phyloP scores from a whole-genome alignment of 2,329 filamentous ascomycete species.

The Curvularia eragrostidis region DNA sequence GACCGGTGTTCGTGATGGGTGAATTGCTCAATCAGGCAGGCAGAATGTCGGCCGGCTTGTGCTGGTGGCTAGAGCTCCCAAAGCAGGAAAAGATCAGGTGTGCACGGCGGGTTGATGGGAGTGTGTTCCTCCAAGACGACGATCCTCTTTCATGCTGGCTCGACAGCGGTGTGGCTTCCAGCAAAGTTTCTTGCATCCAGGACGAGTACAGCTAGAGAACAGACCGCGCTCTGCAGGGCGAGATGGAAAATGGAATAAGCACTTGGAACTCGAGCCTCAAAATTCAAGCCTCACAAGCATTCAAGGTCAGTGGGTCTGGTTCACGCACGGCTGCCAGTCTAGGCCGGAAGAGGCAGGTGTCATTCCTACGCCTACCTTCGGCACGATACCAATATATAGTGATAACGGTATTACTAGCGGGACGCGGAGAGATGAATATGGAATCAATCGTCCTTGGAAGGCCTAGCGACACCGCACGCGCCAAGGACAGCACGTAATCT shows the following conservation, averaged over 20 bases:
- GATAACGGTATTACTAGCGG: too few relatives aligned
- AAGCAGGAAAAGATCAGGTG: background rate
- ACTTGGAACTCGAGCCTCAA: background rate
- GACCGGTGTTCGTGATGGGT: too few relatives aligned
- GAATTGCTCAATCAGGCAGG: background rate
- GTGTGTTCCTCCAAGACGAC: background rate
- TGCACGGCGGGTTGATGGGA: background rate
- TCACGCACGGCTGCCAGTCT: background rate
- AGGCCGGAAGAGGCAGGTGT: background rate
- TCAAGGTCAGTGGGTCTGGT: too few relatives aligned
- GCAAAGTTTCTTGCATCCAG: too few relatives aligned
- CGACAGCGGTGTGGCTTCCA: too few relatives aligned
- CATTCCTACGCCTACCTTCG: background rate
- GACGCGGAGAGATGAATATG: too few relatives aligned
- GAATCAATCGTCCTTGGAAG: too few relatives aligned
- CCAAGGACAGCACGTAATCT: too few relatives aligned
- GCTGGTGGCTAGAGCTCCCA: background rate
- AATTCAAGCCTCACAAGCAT: background rate
- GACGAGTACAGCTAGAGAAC: too few relatives aligned
- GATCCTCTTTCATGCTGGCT: background rate
- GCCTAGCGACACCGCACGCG: too few relatives aligned
- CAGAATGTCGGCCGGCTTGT: background rate
- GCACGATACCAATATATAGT: too few relatives aligned
- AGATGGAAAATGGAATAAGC: too few relatives aligned
- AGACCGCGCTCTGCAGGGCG: background rate